Base-by-base conservation (phyloP, 75 land plant genomes). In the Larix kaempferi region DNA sequence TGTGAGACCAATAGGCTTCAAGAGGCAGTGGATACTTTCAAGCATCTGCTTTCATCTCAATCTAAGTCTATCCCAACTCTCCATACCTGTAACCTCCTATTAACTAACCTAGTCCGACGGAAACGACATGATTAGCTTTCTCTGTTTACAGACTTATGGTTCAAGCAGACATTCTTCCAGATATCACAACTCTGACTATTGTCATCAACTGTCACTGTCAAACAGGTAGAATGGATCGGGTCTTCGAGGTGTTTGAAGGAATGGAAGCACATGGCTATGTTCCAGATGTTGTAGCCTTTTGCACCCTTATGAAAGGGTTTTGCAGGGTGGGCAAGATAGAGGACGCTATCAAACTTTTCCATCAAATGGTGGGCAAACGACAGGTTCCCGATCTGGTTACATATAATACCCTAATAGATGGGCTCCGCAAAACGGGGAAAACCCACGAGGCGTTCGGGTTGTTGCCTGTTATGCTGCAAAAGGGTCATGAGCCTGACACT, bases 211-310 rank as follows among this genome's bases (percentile, higher is more conserved):
- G 33, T 29, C 33, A 29, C 33, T 29, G 33, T 29, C 33, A 29
- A 29, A 29, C 33, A 77, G 83, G 83, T 67, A 72, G 69, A 44
- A 62, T 82, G 56, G 81, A 73, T 26, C 57, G 74, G 58, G 91
- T 87, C 74, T 72, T 84, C 39, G 35, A 77, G 15, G 56, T 87
- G 33, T 73, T 39, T 60, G 77, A 84, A 62, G 86, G 91, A 71
- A 89, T 91, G 93, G 55, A 57, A 37, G 56, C 56, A 29, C 83
- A 78, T 17, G 89, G 89, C 19, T 75, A 89, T 60, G 74, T 80
- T 17, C 88, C 95, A 62, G 91, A 87, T 67, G 79, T 89, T n/a
- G 85, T 85, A 39, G 89, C 86, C 12, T 93, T 87, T 76, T 90
- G 88, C 80, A 80, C 87, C 22, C 59, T 93, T 82, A 86, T 93